Evolutionary conservation across 2,329 filamentous ascomycete species (phyloP).

Genomic region (Aciculosporium take): DNA sequence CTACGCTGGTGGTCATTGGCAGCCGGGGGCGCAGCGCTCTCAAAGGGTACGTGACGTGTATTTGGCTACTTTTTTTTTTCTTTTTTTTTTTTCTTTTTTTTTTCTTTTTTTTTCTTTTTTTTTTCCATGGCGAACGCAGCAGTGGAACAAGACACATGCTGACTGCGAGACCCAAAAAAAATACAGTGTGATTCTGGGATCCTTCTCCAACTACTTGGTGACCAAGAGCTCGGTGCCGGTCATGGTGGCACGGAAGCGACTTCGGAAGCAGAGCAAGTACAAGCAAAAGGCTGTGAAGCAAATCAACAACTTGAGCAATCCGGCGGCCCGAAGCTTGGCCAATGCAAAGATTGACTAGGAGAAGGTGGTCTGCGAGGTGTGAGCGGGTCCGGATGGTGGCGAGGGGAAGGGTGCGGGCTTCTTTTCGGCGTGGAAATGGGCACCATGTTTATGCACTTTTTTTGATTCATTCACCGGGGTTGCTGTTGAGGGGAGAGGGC

Average conservation of each 20-base stretch:
- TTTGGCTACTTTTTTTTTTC: neutral
- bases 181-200: constrained; percentile 74
- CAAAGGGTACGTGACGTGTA: constrained; percentile 56
- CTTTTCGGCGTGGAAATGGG: too few species aligned
- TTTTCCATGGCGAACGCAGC: neutral
- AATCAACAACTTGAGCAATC: constrained; percentile 68
- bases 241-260: constrained; percentile 88
- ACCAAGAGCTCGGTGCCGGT: constrained; percentile 94
- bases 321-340: constrained; percentile 50
- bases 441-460: too few species aligned
- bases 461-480: too few species aligned
- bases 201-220: constrained; percentile 93
- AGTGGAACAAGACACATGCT: constrained; percentile 10
- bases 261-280: constrained; percentile 76
- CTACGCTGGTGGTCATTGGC: constrained; percentile 84
- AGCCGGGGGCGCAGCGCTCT: constrained; percentile 82
- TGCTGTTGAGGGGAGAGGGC: too few species aligned
- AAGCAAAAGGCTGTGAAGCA: constrained; percentile 53
- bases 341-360: constrained; percentile 61
- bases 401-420: neutral
- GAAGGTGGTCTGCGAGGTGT: neutral
- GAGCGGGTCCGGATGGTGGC: neutral
- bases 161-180: constrained; percentile 12
- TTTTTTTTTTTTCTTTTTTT: neutral
- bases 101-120: neutral